Base-by-base conservation (phyloP, 176 grass and related monocot species). In the Areca catechu region DNA sequence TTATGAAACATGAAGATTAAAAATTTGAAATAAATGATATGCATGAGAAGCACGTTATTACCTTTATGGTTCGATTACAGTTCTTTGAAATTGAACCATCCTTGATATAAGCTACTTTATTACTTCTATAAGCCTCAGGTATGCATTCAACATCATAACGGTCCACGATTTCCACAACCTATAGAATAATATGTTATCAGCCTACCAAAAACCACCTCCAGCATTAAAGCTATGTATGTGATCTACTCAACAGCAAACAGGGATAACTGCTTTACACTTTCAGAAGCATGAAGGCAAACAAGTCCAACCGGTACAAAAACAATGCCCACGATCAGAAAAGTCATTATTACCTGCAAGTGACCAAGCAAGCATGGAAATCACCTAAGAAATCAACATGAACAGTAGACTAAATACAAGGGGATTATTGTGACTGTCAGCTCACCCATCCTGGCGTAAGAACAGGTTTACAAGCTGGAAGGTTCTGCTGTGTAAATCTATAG, bases 401-500 rank as follows among this genome's bases (percentile, higher is more conserved):
- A 17, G 7, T 15, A 15, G 27, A 54, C 4, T 15, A 49, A 66
- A 15, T 27, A 16, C 29, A 56, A 12, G 3, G 51, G 56, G 72
- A 56, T 37, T 16, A 9, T 16, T 48, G 2, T n/a, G 27, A 28
- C 49, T 71, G 43, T 21, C 20, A 83, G 53, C 77, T 85, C 79
- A 98, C 93, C 64, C 63, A 80, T 72, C 86, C 77, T 63, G 87
- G 67, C 56, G 93, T 88, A 61, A 89, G 85, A 82, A 78, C 75
- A 0, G 81, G 84, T 51, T 85, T 98, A 81, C 93, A 98, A 72
- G 83, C 66, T 52, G 87, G 78, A 67, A 98, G 81, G 64, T 92
- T 90, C 68, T 98, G 87, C 70, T 98, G 84, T 58, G 88, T 98
- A 57, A 98, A 98, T 47, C 25, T 85, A 69, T 88, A 83, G 54